Conservation (phyloP, 2,329 filamentous ascomycete species). For the Pseudogymnoascus sp. region DNA sequence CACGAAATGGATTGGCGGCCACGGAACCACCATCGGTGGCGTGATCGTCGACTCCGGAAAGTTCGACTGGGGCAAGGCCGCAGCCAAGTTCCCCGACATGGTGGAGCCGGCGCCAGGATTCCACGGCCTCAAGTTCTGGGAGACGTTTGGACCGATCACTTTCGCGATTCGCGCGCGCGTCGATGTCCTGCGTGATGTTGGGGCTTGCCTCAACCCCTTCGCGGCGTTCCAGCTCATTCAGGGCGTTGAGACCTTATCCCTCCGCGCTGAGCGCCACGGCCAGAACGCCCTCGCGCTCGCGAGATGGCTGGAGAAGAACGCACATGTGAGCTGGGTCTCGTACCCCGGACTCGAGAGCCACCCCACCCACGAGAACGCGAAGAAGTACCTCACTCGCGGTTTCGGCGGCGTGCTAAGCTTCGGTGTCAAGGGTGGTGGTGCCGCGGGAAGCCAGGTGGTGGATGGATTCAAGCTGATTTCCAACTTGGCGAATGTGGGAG, state of each 20-base stretch:
- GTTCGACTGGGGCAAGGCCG: conserved; percentile 88
- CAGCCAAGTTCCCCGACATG: conserved; percentile 83
- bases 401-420: conserved; percentile 90
- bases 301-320: conserved; percentile 73
- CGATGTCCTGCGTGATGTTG: conserved; percentile 83
- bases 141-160: conserved; percentile 75
- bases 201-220: conserved; percentile 78
- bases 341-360: conserved; percentile 86
- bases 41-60: conserved; percentile 82
- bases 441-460: conserved; percentile 79
- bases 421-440: conserved; percentile 80
- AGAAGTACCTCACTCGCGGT: conserved; percentile 78
- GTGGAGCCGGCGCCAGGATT: conserved; percentile 82
- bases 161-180: conserved; percentile 83
- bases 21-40: conserved; percentile 86
- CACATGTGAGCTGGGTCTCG: conserved; percentile 84
- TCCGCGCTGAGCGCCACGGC: conserved; percentile 81
- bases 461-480: conserved; percentile 93
- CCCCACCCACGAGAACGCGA: conserved; percentile 68
- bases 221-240: conserved; percentile 86
- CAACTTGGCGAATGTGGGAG: conserved; percentile 92
- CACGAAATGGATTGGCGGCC: conserved; percentile 95
- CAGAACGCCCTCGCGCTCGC: conserved; percentile 76
- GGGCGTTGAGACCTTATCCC: conserved; percentile 80
- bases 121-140: conserved; percentile 90